These are phyloP conservation scores for Solanum etuberosum DNA, from an alignment of 257 asterid species.

Conservation along the genomic window DNA sequence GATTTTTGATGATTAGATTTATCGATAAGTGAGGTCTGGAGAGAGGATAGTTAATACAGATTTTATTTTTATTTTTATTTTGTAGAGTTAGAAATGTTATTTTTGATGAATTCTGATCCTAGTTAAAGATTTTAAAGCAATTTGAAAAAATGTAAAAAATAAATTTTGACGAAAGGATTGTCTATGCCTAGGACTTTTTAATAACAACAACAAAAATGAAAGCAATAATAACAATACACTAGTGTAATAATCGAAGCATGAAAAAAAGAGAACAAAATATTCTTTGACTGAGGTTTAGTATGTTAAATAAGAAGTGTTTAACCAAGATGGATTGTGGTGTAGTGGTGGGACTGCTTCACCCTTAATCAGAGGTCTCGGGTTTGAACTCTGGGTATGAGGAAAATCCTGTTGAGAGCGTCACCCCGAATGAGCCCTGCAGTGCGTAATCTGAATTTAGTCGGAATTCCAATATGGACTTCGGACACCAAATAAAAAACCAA, in stretches of 20 bases:
- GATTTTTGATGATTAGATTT: background rate
- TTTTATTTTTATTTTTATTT: background rate
- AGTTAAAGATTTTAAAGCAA: background rate
- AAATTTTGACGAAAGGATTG: background rate
- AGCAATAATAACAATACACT: background rate
- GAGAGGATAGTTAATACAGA: background rate
- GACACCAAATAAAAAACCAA: too few relatives aligned
- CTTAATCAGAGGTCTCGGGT: rapidly evolving
- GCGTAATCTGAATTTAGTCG: too few relatives aligned
- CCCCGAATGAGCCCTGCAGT: rapidly evolving
- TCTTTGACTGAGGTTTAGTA: background rate
- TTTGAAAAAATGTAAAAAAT: background rate
- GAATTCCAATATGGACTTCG: rapidly evolving
- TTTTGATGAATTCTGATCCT: background rate
- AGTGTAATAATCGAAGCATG: background rate
- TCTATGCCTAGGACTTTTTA: background rate
- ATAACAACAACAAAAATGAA: background rate
- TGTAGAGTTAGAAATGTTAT: background rate
- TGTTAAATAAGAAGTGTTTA: background rate
- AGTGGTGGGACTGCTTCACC: rapidly evolving
- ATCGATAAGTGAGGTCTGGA: background rate
- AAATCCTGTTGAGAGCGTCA: too few relatives aligned
- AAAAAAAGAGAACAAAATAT: background rate
- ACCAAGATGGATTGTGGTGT: rapidly evolving
- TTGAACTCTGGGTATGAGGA: too few relatives aligned